A percentile compares a stretch with the other conserved stretches of the same genome.
Conservation (phyloP, 768 basidiomycete species). For the Mycena polygramma region DNA sequence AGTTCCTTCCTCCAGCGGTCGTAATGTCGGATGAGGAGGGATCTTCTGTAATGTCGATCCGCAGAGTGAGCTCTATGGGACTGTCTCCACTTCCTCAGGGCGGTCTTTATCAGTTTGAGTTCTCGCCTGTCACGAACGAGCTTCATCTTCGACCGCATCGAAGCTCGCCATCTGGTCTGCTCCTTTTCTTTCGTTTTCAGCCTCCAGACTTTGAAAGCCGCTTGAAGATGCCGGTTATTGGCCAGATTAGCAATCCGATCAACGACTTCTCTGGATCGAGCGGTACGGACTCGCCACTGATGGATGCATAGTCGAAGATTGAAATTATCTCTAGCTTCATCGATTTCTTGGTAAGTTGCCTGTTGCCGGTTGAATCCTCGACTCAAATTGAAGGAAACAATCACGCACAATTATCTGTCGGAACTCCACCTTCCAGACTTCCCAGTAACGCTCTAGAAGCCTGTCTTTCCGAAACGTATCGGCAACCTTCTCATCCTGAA, state of each 20-base stretch:
- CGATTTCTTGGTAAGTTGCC: slow-evolving; percentile 81
- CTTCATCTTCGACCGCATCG: slow-evolving; percentile 81
- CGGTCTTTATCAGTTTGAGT: slow-evolving; percentile 63
- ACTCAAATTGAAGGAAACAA: slow-evolving; percentile 29
- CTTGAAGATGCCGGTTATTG: slow-evolving; percentile 58
- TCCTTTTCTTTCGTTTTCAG: slow-evolving; percentile 64
- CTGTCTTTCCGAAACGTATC: slow-evolving; percentile 74
- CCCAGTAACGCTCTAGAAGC: slow-evolving; percentile 78
- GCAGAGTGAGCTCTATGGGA: slow-evolving; percentile 64
- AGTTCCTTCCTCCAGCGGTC: slow-evolving; percentile 67
- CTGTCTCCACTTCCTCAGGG: slow-evolving; percentile 78
- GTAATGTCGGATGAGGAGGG: slow-evolving; percentile 59
- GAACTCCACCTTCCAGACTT: slow-evolving; percentile 79
- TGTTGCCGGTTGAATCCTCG: slow-evolving; percentile 45
- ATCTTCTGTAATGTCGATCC: slow-evolving; percentile 62
- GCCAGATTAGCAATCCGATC: slow-evolving; percentile 59
- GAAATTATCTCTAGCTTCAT: slow-evolving; percentile 75
- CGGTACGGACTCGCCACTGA: slow-evolving; percentile 67
- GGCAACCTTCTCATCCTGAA: slow-evolving; percentile 78
- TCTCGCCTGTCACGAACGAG: slow-evolving; percentile 69
- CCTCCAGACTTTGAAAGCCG: slow-evolving; percentile 66
- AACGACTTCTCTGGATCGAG: slow-evolving; percentile 53
- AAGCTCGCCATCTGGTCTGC: slow-evolving; percentile 72
- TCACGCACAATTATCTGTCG: slow-evolving; percentile 79
- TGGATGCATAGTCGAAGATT: slow-evolving; percentile 70